A percentile compares a stretch with the other conserved stretches of the same genome.
phyloP scores from a whole-genome alignment of 768 basidiomycete species.

The Cyclocybe aegerita region DNA sequence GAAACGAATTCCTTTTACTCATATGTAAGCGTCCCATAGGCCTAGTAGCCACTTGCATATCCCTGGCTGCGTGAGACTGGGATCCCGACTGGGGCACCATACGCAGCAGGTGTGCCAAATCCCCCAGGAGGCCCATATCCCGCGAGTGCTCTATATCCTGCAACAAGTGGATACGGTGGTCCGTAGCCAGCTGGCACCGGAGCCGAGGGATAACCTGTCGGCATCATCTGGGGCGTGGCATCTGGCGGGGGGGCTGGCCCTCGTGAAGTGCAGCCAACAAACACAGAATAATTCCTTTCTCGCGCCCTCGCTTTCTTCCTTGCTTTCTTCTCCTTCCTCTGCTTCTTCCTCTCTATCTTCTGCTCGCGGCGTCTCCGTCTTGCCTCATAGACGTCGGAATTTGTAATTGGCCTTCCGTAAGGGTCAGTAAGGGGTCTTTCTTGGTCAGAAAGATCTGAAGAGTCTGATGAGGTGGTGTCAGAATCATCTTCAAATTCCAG shows the following conservation, averaged over 20 bases:
- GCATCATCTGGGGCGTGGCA: neutral
- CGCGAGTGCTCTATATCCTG: slow-evolving; percentile 7
- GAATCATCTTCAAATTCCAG: slow-evolving; percentile 42
- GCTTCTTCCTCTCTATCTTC: slow-evolving; percentile 59
- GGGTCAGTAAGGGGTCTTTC: slow-evolving; percentile 17
- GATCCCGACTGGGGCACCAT: slow-evolving; percentile 13
- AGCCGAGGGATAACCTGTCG: neutral
- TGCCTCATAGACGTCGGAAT: slow-evolving; percentile 37
- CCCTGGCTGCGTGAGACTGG: slow-evolving; percentile 18
- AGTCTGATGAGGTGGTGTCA: slow-evolving; percentile 37
- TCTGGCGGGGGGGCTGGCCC: slow-evolving; percentile 5
- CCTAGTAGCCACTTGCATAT: slow-evolving; percentile 19
- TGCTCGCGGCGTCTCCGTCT: slow-evolving; percentile 53
- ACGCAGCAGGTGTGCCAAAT: slow-evolving; percentile 5
- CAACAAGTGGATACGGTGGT: neutral
- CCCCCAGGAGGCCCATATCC: slow-evolving; percentile 13
- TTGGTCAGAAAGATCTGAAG: slow-evolving; percentile 39
- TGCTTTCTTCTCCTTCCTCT: slow-evolving; percentile 63
- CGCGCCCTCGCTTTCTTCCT: slow-evolving; percentile 57
- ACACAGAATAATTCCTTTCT: slow-evolving; percentile 64
- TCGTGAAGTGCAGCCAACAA: slow-evolving; percentile 48
- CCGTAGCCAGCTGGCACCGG: slow-evolving; percentile 22
- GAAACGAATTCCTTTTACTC: too few relatives aligned
- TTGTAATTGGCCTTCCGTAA: slow-evolving; percentile 40
- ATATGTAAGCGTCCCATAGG: neutral